Evolutionary conservation across 306 rosid species (phyloP), one percentile per base, ranked within the genome.

Genomic region (Glycine tomentella): DNA sequence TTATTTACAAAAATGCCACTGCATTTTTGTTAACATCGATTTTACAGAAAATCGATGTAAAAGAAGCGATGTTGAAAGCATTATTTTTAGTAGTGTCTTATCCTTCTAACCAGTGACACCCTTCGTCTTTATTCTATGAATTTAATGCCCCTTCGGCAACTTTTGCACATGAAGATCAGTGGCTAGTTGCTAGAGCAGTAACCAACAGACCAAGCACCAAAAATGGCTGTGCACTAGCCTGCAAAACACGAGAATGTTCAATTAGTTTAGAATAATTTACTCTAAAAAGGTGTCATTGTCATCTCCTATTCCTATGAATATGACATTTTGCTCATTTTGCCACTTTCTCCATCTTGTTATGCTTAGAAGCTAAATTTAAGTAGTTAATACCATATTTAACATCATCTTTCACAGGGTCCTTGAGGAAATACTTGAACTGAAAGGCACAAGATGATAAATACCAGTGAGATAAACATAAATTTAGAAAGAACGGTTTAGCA

Each of bases 191-290:
- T 68, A 87, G 83, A 53, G 89, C 89, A 77, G 89, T 87, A 52
- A 87, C 89, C 79, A 87, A 56, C 4, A 87, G 81, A 45, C 89
- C 89, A 45, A 87, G 87, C 34, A 87, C 83, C 69, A 87, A 79
- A 75, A 87, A 87, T 73, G 89, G 87, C 64, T 83, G 89, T 8
- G 89, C 89, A 55, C 87, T 83, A 34, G 89, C 89, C 89, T 86
- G 85, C 5, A 74, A 80, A 25, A 25, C 74, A 78, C 31, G 9
- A 65, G 33, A 36, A 36, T 14, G 3, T 70, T 42, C 13, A 4
- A 61, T 7, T 51, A 1, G 13, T 57, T 67, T 48, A 17, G 45
- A n/a, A 34, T 68, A 16, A 7, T 65, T 25, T 38, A n/a, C 12
- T 63, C 33, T n/a, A n/a, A 42, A n/a, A 45, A 15, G 7, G 45